Conservation (phyloP, 768 basidiomycete genomes). For the Amanita subjunquillea region DNA sequence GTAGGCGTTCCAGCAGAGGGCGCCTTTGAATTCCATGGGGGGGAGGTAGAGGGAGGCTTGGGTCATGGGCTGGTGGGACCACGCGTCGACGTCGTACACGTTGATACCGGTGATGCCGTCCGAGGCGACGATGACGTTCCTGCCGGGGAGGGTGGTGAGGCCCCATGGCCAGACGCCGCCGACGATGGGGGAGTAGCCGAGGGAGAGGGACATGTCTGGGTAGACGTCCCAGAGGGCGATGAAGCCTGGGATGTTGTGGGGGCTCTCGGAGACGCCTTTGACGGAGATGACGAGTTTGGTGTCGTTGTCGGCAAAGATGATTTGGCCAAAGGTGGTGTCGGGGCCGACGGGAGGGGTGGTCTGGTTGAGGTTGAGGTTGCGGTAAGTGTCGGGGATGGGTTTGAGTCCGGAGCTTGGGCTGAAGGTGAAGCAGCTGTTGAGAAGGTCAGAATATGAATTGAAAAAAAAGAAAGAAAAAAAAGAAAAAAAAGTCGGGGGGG, state of each 20-base stretch:
- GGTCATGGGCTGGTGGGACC: background rate
- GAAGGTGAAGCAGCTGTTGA: background rate
- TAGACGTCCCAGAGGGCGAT: background rate
- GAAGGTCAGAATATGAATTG: no score
- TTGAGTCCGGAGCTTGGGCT: background rate
- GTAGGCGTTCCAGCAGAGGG: background rate
- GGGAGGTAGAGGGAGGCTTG: background rate
- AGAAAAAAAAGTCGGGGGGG: no score
- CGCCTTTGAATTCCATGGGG: no score
- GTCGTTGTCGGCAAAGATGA: background rate
- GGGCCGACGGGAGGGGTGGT: background rate
- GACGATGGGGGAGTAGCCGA: background rate
- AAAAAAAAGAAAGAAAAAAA: no score
- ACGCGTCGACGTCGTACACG: background rate
- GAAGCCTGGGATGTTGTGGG: background rate
- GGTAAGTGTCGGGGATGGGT: background rate
- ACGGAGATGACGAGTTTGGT: background rate
- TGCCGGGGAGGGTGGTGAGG: background rate
- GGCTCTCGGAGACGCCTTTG: background rate
- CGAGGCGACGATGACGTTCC: background rate
- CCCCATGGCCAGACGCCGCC: background rate
- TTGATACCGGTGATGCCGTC: background rate
- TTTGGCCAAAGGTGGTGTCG: background rate
- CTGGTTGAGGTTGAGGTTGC: background rate
- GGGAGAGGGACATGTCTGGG: background rate